Evolutionary conservation across 257 asterid genomes (phyloP), one percentile per base, ranked within the genome.

Genomic region (Lavandula angustifolia): DNA sequence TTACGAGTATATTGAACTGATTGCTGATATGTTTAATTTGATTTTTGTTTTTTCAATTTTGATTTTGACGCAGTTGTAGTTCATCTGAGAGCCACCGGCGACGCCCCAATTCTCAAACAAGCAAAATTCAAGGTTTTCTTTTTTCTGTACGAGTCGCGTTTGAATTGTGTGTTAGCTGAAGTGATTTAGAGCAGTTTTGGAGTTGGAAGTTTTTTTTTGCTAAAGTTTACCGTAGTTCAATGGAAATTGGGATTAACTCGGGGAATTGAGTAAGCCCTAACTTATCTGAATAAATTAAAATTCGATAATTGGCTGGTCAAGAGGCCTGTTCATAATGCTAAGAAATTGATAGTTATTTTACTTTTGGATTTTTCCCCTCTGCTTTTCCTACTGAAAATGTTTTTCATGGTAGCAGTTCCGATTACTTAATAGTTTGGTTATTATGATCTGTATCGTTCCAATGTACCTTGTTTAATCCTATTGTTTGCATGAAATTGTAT

Each of bases 11-110:
- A 33, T n/a, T 37, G 0, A 44, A 14, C 47, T 27, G 9, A 54
- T 54, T 44, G 18, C 1, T 10, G 16, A 44, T 51, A 57, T 32
- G 13, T 51, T 35, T 27, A 54, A 32, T 34, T 38, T 50, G 34
- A 43, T 72, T n/a, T 55, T 14, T 17, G 56, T 70, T 55, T 66
- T 47, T 7, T 22, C 16, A 29, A 11, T 29, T 3, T 62, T 61
- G 32, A 33, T 67, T 48, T 67, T 54, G 38, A 22, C 73, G 75
- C 81, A 92, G 99, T 92, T 68, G 94, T 92, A 13, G 87, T 92
- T 75, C 97, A 87, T 72, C 84, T 92, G 47, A 83, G 99, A 74
- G 97, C 97, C 13, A 92, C 99, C 37, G 99, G 98, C 6, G 98
- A 92, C 37, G 97, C 97, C 11, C 95, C 98, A 41, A 92, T 92